Evolutionary conservation across 2,329 filamentous ascomycete genomes (phyloP), one percentile per base, ranked within the genome.

Genomic region (Colletotrichum spinosum): DNA sequence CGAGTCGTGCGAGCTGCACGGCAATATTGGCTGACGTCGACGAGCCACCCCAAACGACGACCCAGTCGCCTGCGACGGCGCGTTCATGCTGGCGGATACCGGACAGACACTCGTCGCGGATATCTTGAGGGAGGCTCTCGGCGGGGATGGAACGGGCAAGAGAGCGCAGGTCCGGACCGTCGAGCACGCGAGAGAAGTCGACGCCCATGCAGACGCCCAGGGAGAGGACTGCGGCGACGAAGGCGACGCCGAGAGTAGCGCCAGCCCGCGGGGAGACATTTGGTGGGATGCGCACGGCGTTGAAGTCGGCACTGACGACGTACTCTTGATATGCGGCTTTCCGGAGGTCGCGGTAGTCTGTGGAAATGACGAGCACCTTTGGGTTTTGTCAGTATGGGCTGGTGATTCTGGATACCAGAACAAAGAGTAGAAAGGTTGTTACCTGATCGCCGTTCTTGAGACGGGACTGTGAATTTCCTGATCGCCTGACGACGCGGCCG

Each of bases 31-130:
- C 91, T 1, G 89, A 92, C 0, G 89, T 92, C 1, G 90, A 91
- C 1, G 90, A 92, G 81, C 87, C 91, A 61, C 91, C 91, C 91
- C 91, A 94, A 51, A 94, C 86, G 2, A 87, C 88, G 44, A 94
- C 77, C 86, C 90, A 93, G 65, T 94, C 91, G 0, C 89, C 90
- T 0, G 76, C 70, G 46, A 80, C 79, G 1, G 88, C 84, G 8
- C 88, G 79, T 67, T 92, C 88, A 0, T 74, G 70, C 1, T 78
- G 71, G 0, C 73, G 68, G 6, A 90, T 86, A 0, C 84, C 82
- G 0, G 81, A 73, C n/a, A 91, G 81, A 60, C 88, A 90, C 72
- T 93, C 91, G 5, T 81, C 73, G 2, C 83, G 77, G 7, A 93
- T 85, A 71, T 94, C 91, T 3, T 77, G 69, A 0, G 91, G 86